Base-by-base conservation (phyloP, 257 asterid species). In the Eucommia ulmoides region DNA sequence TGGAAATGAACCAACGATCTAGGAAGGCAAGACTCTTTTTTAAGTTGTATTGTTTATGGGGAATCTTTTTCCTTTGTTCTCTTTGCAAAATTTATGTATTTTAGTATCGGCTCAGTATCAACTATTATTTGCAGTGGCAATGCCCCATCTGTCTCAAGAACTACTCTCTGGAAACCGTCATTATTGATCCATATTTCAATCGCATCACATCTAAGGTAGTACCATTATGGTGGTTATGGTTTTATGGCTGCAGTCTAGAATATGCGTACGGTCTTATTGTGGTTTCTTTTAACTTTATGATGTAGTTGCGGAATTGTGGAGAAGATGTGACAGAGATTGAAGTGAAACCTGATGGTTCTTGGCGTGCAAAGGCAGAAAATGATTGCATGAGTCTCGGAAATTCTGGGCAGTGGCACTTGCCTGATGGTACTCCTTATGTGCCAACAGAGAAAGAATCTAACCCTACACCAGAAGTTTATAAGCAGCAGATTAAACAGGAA, bases 281-380 rank as follows among this genome's bases (percentile, higher is more conserved):
- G n/a, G n/a, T n/a, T n/a, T n/a, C n/a, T n/a, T n/a, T 12, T 54
- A 4, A 19, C 46, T 44, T 47, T 24, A 45, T 33, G 24, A 51
- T 66, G 19, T 69, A 91, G 98, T 67, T 91, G 74, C 68, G 23
- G 56, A 72, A 58, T 54, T 81, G 80, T 59, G 93, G 74, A 55
- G 96, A 83, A 78, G 96, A 91, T 59, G 79, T 86, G 25, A 67
- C 88, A 33, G 94, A 83, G 65, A 74, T 91, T 54, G 98, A 91
- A 79, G 93, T 91, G 71, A 91, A 91, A 70, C 95, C 94, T 25
- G 95, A 91, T 58, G 96, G 98, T 59, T 80, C 95, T 56, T 91
- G 98, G 98, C 98, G 95, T 38, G 95, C 81, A 20, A 91, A 81
- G 74, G 61, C 76, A 51, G 98, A 91, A 58, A 77, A 83, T 56